A percentile compares a stretch with the other conserved stretches of the same genome.
These are phyloP conservation scores for Neostapfia colusana DNA, from an alignment of 176 grass and related monocot species.

Conservation along the genomic window DNA sequence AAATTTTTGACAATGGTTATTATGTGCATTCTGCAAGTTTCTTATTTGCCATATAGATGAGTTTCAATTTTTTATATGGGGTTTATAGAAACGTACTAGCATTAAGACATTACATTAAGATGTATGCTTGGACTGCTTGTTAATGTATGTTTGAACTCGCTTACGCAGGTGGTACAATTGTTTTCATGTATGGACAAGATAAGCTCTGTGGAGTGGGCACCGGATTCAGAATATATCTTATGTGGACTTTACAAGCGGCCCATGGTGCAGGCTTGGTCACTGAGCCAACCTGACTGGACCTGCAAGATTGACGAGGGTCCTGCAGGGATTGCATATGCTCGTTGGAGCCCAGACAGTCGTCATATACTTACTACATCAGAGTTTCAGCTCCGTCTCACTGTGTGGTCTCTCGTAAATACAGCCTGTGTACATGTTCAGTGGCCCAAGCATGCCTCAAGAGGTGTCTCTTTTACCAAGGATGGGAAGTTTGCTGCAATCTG, in stretches of 20 bases:
- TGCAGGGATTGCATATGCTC: conserved; percentile 86
- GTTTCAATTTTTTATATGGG: background rate
- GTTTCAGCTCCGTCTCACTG: conserved; percentile 91
- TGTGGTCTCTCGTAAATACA: conserved; percentile 91
- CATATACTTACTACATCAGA: conserved; percentile 95
- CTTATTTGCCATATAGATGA: conserved; percentile 5
- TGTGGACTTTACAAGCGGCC: conserved; percentile 92
- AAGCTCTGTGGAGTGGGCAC: conserved; percentile 89
- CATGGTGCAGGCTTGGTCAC: conserved; percentile 91
- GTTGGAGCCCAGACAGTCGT: conserved; percentile 94
- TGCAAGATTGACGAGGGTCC: conserved; percentile 94
- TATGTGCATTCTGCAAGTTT: conserved; percentile 27
- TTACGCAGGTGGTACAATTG: conserved; percentile 73
- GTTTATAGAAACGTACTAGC: conserved; percentile 20
- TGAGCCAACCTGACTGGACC: conserved; percentile 92
- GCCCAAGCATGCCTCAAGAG: conserved; percentile 75
- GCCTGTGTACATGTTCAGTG: conserved; percentile 95
- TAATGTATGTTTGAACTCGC: conserved; percentile 28
- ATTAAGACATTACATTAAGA: background rate
- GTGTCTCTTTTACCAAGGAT: conserved; percentile 89
- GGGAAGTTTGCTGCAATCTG: conserved; percentile 90
- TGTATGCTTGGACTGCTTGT: background rate
- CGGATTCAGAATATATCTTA: conserved; percentile 87
- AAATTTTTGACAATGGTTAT: conserved; percentile 11
- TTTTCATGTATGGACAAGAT: conserved; percentile 98